Percentiles rank a stretch among this genome's conserved stretches.
phyloP scores from a whole-genome alignment of 1,284 basidiomycete genomes.

The Grifola frondosa region DNA sequence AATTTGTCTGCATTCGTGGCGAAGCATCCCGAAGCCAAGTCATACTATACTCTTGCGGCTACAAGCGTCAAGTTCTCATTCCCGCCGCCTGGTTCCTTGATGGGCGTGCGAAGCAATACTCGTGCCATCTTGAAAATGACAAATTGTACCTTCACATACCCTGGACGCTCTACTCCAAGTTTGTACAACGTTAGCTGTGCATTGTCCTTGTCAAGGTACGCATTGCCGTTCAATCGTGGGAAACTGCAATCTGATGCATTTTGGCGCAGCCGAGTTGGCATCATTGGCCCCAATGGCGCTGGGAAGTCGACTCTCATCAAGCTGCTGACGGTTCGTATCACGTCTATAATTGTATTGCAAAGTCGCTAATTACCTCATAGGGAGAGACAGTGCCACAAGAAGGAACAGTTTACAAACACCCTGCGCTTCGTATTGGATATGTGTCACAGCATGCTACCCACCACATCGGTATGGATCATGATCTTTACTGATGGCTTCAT shows the following conservation, averaged over 20 bases:
- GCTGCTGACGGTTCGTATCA: constrained; percentile 72
- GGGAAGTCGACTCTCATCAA: constrained; percentile 98
- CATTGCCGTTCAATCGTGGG: constrained; percentile 11
- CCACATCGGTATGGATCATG: constrained; percentile 66
- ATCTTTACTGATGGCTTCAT: constrained; percentile 2
- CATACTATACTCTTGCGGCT: constrained; percentile 96
- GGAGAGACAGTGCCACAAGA: constrained; percentile 94
- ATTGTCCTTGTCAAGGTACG: constrained; percentile 84
- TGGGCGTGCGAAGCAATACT: constrained; percentile 97
- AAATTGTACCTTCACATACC: constrained; percentile 94
- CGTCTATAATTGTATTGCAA: not conserved
- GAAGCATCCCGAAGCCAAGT: constrained; percentile 91
- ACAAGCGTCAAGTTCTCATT: constrained; percentile 96
- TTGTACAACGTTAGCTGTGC: constrained; percentile 90
- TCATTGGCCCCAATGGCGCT: constrained; percentile 90
- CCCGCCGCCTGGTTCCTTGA: constrained; percentile 93
- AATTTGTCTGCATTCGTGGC: constrained; percentile 93
- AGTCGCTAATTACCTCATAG: constrained; percentile 36
- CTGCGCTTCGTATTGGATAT: constrained; percentile 93
- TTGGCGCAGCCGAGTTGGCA: constrained; percentile 73
- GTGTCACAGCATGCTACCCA: constrained; percentile 98
- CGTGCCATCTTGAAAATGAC: constrained; percentile 94
- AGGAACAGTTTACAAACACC: constrained; percentile 95
- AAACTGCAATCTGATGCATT: constrained; percentile 17
- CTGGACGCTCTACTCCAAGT: constrained; percentile 82